phyloP scores from a whole-genome alignment of 192 early-diverging fungal species.

The Backusella circina region DNA sequence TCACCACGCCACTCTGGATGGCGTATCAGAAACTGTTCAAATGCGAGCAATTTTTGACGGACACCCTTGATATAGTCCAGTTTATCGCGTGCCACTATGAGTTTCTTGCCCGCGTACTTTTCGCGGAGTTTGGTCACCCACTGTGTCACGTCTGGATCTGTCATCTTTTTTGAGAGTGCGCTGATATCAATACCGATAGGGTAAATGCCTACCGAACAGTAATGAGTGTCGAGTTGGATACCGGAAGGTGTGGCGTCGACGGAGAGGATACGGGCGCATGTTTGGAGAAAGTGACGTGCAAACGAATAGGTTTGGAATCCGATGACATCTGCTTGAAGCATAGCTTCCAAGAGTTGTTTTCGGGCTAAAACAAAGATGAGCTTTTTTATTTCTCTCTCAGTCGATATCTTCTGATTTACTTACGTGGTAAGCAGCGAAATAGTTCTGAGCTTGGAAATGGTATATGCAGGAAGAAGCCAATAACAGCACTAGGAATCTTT shows the following conservation, averaged over 20 bases:
- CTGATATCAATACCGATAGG: slow-evolving; percentile 89
- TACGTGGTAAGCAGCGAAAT: slow-evolving; percentile 85
- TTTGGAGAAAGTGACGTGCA: slow-evolving; percentile 85
- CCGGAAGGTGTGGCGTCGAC: slow-evolving; percentile 85
- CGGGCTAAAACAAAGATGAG: slow-evolving; percentile 48
- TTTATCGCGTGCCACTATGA: slow-evolving; percentile 95
- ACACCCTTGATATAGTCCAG: slow-evolving; percentile 96
- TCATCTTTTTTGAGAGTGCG: slow-evolving; percentile 67
- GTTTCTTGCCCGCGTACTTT: slow-evolving; percentile 87
- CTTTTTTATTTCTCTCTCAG: not conserved
- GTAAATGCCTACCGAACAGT: slow-evolving; percentile 87
- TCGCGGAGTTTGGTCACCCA: slow-evolving; percentile 78
- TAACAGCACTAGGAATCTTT: slow-evolving; percentile 78
- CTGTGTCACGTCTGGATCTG: slow-evolving; percentile 66
- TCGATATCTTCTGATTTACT: slow-evolving; percentile 20
- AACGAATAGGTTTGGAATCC: slow-evolving; percentile 96
- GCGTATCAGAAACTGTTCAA: slow-evolving; percentile 81
- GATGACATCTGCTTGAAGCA: slow-evolving; percentile 84
- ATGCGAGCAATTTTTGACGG: slow-evolving; percentile 89
- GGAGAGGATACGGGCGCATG: slow-evolving; percentile 84
- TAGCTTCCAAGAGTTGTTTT: slow-evolving; percentile 84
- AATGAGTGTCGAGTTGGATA: slow-evolving; percentile 74
- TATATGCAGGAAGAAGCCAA: slow-evolving; percentile 96
- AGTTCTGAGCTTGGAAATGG: slow-evolving; percentile 96
- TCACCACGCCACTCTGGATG: slow-evolving; percentile 92